These are phyloP conservation scores for Lactuca saligna DNA, from an alignment of 129 eudicot species.

Conservation along the genomic window DNA sequence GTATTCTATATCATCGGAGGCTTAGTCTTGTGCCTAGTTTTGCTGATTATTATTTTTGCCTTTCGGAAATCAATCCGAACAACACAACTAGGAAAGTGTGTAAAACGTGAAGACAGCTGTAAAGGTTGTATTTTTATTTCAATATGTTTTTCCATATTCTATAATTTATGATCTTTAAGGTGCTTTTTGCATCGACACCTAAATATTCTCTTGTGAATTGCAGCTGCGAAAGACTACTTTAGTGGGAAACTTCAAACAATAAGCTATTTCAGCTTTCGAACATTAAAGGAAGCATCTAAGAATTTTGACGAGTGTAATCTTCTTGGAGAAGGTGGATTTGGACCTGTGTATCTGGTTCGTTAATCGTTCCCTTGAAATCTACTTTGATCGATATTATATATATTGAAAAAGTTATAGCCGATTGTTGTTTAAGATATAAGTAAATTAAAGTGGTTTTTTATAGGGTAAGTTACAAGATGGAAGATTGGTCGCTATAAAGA, in stretches of 20 bases:
- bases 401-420: background rate
- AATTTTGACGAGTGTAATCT: constrained; percentile 54
- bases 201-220: constrained; percentile 6
- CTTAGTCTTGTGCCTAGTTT: constrained; percentile 37
- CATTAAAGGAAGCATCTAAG: constrained; percentile 61
- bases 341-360: constrained; percentile 68
- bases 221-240: constrained; percentile 47
- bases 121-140: constrained; percentile 26
- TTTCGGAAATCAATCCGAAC: constrained; percentile 41
- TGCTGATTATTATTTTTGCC: constrained; percentile 41
- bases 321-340: constrained; percentile 82
- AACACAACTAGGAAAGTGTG: constrained; percentile 26
- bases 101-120: constrained; percentile 31
- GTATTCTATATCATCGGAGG: constrained; percentile 57
- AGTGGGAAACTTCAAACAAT: constrained; percentile 54
- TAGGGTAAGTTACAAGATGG: constrained; percentile 74
- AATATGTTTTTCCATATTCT: background rate
- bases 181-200: background rate
- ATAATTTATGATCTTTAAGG: background rate
- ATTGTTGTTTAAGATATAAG: background rate
- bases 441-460: constrained; percentile 5
- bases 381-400: too few relatives aligned
- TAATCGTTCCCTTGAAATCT: background rate
- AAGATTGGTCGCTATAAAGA: constrained; percentile 63
- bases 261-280: constrained; percentile 53